Evolutionary conservation across 176 grass and related monocot species (phyloP), one percentile per base, ranked within the genome.

Genomic region (Microstegium vimineum): DNA sequence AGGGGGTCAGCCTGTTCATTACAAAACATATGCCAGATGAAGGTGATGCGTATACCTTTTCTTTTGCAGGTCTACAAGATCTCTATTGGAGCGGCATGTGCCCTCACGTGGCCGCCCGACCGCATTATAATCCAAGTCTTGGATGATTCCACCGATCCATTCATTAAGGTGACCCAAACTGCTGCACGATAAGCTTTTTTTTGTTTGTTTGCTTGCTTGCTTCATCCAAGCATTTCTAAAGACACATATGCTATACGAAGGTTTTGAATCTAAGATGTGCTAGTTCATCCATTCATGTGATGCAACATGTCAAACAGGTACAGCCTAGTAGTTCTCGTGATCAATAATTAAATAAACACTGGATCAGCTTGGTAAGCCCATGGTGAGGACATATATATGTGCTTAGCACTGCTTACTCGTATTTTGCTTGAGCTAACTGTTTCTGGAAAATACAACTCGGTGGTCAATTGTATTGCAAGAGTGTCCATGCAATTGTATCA

Each of bases 101-200:
- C 89, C 16, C 89, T 94, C 88, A 91, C 89, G 66, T 94, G 92
- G 92, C 92, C 92, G 20, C 49, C 86, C 1, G 71, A 89, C 60
- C 86, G 92, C 73, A 91, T 94, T 73, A 85, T 94, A 87, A 85
- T 94, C 60, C 92, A 94, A 84, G 82, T 94, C 15, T 82, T 94
- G 66, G 92, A 94, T 77, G 92, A 74, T 79, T 88, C 86, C 28
- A 88, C 86, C 35, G 86, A 88, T 16, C 80, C 37, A 5, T 45
- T 83, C 14, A 78, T 83, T 64, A 83, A 83, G 86, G 86, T 88
- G 73, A 61, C 16, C 65, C 63, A 77, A 62, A 82, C 69, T 59
- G n/a, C 65, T 64, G 30, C 22, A 74, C 62, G 10, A 41, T 8
- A 71, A 31, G 35, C 34, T 45, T 6, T 13, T 67, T 77, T n/a